Evolutionary conservation across 192 early-diverging fungal genomes (phyloP).

Genomic region (Haplosporangium gracile): DNA sequence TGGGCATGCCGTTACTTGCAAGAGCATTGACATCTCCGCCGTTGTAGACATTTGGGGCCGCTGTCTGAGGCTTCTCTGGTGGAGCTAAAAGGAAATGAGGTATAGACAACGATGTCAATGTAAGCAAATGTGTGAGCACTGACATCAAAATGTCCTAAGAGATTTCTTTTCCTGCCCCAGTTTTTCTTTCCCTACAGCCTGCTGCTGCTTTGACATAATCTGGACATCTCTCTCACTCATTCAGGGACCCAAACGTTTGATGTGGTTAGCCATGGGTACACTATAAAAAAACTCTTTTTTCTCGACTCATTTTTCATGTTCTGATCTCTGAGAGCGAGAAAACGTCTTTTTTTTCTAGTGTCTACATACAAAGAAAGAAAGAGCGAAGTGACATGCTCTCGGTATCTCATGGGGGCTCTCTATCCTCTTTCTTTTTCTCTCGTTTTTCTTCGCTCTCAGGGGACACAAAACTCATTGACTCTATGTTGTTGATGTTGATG

Average conservation of each 20-base stretch:
- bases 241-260: not conserved
- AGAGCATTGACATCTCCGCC: not conserved
- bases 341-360: not conserved
- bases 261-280: not conserved
- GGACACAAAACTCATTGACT: not conserved
- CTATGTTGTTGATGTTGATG: not conserved
- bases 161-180: not conserved
- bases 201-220: not conserved
- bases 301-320: not conserved
- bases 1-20: not conserved
- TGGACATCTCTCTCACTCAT: not conserved
- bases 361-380: not conserved
- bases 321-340: not conserved
- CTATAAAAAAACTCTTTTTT: not conserved
- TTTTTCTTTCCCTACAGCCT: not conserved
- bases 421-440: not conserved
- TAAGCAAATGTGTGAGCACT: conserved; percentile 3
- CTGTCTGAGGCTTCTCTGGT: conserved; percentile 1
- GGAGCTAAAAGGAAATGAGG: not conserved
- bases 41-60: not conserved
- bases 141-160: not conserved
- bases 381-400: conserved; percentile 3
- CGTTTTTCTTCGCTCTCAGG: not conserved
- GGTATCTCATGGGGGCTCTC: not conserved
- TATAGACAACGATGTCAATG: not conserved